Conservation (phyloP, 306 rosid genomes). For the Cajanus cajan region DNA sequence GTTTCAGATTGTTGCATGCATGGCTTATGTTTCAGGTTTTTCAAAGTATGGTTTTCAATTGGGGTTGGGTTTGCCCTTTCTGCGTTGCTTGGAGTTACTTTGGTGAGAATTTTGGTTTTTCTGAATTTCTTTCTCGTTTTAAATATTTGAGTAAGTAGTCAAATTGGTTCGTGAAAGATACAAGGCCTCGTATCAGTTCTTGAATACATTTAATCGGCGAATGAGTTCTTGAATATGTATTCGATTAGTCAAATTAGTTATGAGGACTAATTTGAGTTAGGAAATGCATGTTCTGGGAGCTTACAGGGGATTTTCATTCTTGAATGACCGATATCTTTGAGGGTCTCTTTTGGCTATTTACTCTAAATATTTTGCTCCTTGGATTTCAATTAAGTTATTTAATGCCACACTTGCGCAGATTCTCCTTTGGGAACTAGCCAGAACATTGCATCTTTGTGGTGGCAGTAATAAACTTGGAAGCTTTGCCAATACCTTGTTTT, state of each 20-base stretch:
- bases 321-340: background rate
- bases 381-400: background rate
- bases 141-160: background rate
- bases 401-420: conserved; percentile 35
- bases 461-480: conserved; percentile 28
- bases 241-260: background rate
- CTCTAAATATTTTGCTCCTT: background rate
- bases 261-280: background rate
- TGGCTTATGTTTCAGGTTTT: conserved; percentile 28
- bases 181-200: background rate
- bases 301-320: background rate
- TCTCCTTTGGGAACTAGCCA: conserved; percentile 58
- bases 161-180: background rate
- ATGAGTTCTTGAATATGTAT: background rate
- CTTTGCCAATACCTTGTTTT: conserved; percentile 36
- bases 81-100: conserved; percentile 48
- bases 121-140: background rate
- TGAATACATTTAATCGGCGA: no score
- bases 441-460: conserved; percentile 44
- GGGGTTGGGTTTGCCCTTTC: conserved; percentile 63
- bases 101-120: conserved; percentile 24
- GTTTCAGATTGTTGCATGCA: background rate
- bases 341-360: background rate
- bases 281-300: background rate
- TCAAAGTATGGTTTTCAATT: conserved; percentile 59